phyloP scores from a whole-genome alignment of 2,329 filamentous ascomycete species.

The Pseudogymnoascus sp. region DNA sequence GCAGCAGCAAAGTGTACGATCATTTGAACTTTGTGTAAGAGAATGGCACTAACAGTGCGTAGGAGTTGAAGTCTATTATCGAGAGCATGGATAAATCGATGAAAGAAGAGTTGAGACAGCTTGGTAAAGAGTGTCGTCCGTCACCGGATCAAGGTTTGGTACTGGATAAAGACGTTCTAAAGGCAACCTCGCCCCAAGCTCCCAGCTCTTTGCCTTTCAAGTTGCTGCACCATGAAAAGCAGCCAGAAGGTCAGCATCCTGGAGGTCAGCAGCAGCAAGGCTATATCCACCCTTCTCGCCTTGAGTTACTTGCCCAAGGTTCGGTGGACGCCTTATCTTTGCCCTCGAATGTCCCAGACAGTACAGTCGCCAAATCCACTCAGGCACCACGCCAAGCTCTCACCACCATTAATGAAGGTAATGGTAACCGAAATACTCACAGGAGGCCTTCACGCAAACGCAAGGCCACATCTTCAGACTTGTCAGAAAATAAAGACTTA shows the following conservation, averaged over 20 bases:
- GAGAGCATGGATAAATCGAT: background rate
- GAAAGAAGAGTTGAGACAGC: background rate
- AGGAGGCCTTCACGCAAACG: background rate
- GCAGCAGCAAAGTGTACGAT: background rate
- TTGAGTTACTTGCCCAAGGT: background rate
- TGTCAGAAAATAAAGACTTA: background rate
- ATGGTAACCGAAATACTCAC: background rate
- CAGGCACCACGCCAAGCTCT: background rate
- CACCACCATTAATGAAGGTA: background rate
- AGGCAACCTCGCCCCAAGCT: background rate
- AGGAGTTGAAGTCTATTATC: background rate
- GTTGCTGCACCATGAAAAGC: background rate
- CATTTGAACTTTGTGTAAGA: background rate
- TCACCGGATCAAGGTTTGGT: background rate
- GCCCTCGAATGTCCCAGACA: background rate
- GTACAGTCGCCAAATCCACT: background rate
- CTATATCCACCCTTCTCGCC: background rate
- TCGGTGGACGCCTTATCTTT: background rate
- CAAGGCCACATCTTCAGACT: background rate
- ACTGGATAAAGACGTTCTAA: background rate
- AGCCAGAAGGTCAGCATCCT: no score
- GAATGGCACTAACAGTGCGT: background rate
- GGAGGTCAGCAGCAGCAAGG: background rate
- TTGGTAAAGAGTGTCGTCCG: background rate
- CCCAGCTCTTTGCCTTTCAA: background rate